Percentiles rank a stretch among this genome's conserved stretches.
Conservation (phyloP, 2,329 filamentous ascomycete genomes). For the Alternaria ethzedia region DNA sequence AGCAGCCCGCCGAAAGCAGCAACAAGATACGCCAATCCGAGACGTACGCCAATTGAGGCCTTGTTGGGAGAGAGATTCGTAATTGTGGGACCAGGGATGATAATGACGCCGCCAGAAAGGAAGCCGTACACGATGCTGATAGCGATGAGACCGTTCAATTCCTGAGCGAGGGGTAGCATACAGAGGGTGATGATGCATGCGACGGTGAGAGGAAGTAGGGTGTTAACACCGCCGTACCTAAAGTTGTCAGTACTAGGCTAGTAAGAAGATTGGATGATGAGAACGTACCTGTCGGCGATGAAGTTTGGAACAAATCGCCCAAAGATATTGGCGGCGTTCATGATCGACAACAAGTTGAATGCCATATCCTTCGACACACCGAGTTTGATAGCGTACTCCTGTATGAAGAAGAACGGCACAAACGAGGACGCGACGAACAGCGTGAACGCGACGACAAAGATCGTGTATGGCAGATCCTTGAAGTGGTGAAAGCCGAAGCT, state of each 20-base stretch:
- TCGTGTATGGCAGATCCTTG: slow-evolving; percentile 25
- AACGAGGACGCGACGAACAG: slow-evolving; percentile 22
- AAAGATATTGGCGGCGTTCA: slow-evolving; percentile 63
- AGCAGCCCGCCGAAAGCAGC: slow-evolving; percentile 58
- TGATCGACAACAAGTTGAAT: slow-evolving; percentile 69
- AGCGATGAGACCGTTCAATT: slow-evolving; percentile 40
- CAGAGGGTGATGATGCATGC: slow-evolving; percentile 44
- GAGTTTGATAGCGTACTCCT: slow-evolving; percentile 25
- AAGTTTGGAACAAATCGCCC: slow-evolving; percentile 53
- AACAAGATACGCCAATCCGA: slow-evolving; percentile 60
- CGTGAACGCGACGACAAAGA: slow-evolving; percentile 22
- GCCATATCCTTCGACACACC: slow-evolving; percentile 53
- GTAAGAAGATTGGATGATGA: neutral
- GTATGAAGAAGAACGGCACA: slow-evolving; percentile 30
- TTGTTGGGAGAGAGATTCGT: slow-evolving; percentile 46
- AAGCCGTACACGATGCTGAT: slow-evolving; percentile 50
- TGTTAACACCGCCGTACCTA: slow-evolving; percentile 42
- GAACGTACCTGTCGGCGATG: slow-evolving; percentile 43
- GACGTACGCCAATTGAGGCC: slow-evolving; percentile 52
- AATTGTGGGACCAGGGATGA: slow-evolving; percentile 50
- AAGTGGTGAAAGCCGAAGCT: slow-evolving; percentile 19
- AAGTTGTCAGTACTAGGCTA: neutral
- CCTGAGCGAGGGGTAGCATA: slow-evolving; percentile 36
- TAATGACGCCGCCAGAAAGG: slow-evolving; percentile 51
- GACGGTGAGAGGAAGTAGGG: slow-evolving; percentile 41